Evolutionary conservation across 1,284 basidiomycete species (phyloP), one percentile per base, ranked within the genome.

Genomic region (Pulchroboletus neoregius): DNA sequence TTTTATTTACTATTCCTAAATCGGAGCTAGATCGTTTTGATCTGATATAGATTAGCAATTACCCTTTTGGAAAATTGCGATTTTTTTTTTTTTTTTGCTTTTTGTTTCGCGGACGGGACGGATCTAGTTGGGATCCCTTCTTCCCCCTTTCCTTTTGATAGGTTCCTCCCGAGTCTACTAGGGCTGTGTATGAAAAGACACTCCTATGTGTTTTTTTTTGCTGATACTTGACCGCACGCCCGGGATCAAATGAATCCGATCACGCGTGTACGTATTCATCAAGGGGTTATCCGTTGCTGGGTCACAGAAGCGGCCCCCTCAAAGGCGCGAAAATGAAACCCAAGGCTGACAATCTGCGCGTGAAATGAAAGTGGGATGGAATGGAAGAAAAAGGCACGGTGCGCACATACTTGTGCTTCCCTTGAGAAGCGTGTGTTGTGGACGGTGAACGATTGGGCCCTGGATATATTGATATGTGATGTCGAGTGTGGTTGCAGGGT

Each of bases 31-130:
- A 55, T 55, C 56, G 40, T 22, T 27, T 32, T 45, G 40, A 58
- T 55, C 45, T 53, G 50, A 56, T 57, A 43, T 51, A 52, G 52
- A 51, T 58, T 49, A 37, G 41, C 45, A 37, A 53, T 51, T 46
- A 32, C 44, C 44, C 28, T 33, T 40, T 43, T 5, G 20, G 8
- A 30, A 24, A 30, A 33, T 5, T 6, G 11, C 16, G 4, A 34
- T 12, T 18, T 34, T 34, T 33, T 9, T 16, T 32, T 6, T 33
- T 33, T 4, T 11, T 10, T 18, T 10, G 5, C 12, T 31, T 34
- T 26, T 36, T 35, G 15, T 12, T 45, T 32, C 23, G 27, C 13
- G 37, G 42, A 41, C 46, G 46, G 50, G 33, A 45, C 45, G 55
- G 55, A 54, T 57, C 57, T 57, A 9, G 28, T 2, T 4, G 9